Evolutionary conservation across 2,329 filamentous ascomycete genomes (phyloP).

Genomic region (Botrytis aclada): DNA sequence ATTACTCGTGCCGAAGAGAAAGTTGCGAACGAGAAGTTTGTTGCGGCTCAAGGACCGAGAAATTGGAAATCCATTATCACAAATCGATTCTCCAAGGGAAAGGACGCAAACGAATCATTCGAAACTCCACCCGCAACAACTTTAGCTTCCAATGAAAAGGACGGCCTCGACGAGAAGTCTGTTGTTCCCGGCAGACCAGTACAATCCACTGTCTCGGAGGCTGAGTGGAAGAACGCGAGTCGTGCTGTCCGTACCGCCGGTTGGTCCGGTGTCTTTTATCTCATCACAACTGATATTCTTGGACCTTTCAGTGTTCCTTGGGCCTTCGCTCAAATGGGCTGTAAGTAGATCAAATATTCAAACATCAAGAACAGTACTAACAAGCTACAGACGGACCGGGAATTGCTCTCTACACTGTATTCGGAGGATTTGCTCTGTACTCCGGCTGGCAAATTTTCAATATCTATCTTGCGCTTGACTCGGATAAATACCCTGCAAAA

Average conservation of each 20-base stretch:
- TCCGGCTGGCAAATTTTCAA: conserved; percentile 30
- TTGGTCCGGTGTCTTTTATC: conserved; percentile 29
- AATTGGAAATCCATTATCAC: conserved; percentile 3
- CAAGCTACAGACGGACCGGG: conserved; percentile 21
- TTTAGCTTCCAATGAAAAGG: neutral
- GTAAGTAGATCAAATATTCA: neutral
- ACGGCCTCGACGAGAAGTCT: conserved; percentile 7
- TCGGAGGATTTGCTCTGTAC: conserved; percentile 27
- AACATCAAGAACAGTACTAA: neutral
- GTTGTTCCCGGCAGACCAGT: neutral
- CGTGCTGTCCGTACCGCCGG: conserved; percentile 28
- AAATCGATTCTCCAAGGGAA: conserved; percentile 4
- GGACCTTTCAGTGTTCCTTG: conserved; percentile 29
- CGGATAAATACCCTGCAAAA: conserved; percentile 26
- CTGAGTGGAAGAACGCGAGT: conserved; percentile 30
- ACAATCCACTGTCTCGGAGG: conserved; percentile 20
- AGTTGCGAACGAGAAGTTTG: conserved; percentile 18
- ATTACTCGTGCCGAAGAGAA: conserved; percentile 37
- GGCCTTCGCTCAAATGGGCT: conserved; percentile 27
- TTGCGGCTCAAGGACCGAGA: conserved; percentile 4
- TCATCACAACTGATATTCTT: conserved; percentile 32
- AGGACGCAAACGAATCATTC: neutral
- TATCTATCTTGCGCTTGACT: conserved; percentile 27
- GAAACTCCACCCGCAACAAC: neutral
- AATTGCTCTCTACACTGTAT: conserved; percentile 29